Percentiles rank a stretch among this genome's conserved stretches.
Evolutionary conservation across 768 basidiomycete genomes (phyloP).

Genomic region (Boletus vermiculosoides): DNA sequence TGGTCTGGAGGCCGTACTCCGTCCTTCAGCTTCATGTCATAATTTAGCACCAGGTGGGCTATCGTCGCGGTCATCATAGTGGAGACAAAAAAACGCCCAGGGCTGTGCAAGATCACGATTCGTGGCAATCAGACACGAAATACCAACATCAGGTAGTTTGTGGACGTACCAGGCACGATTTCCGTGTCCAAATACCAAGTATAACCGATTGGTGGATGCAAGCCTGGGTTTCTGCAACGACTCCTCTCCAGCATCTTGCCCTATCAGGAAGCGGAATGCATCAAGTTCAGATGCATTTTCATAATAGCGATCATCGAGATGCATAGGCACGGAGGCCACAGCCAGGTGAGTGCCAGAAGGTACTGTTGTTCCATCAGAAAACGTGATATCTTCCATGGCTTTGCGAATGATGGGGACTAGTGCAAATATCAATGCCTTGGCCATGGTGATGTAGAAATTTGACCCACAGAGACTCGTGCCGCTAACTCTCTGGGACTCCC

Average conservation of each 20-base stretch:
- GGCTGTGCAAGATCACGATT: constrained; percentile 26
- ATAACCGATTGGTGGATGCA: constrained; percentile 31
- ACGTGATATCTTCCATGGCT: constrained; percentile 33
- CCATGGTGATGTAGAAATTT: background rate
- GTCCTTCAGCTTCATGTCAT: constrained; percentile 39
- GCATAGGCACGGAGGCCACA: constrained; percentile 33
- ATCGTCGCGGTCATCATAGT: constrained; percentile 40
- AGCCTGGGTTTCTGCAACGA: constrained; percentile 27
- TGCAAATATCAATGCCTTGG: constrained; percentile 5
- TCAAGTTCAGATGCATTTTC: constrained; percentile 41
- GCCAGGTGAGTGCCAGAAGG: constrained; percentile 41
- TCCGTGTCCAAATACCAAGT: constrained; percentile 37
- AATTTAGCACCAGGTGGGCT: constrained; percentile 41
- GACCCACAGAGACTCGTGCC: constrained; percentile 35
- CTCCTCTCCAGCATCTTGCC: constrained; percentile 24
- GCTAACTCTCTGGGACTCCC: constrained; percentile 39
- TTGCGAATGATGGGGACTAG: constrained; percentile 34
- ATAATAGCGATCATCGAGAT: constrained; percentile 43
- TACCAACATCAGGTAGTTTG: background rate
- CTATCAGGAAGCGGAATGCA: constrained; percentile 40
- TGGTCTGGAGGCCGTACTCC: constrained; percentile 36
- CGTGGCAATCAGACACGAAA: constrained; percentile 1
- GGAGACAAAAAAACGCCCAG: constrained; percentile 44
- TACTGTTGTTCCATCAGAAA: constrained; percentile 36
- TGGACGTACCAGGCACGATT: constrained; percentile 35